Base-by-base conservation (phyloP, 2,329 filamentous ascomycete species). In the Talaromyces sp. region DNA sequence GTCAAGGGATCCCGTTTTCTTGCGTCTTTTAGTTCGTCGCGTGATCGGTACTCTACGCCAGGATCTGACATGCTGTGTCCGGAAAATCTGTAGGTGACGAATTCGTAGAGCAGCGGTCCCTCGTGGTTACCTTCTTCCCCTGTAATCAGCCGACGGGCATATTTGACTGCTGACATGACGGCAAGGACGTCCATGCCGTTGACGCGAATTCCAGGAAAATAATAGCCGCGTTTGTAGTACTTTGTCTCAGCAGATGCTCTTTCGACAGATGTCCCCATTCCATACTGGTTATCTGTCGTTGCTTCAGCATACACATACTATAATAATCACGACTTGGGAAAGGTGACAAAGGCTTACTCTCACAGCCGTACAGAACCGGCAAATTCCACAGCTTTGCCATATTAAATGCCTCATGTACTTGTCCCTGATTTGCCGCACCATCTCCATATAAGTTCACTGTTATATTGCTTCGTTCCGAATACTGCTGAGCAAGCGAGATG, bases 171-270 rank as follows among this genome's bases (percentile, higher is more conserved):
- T 48, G 91, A 89, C 82, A 94, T 94, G 73, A 96, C 91, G 59
- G 92, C 91, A 62, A 97, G 88, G 67, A 94, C 89, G 73, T 97
- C 92, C 92, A 97, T 97, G 72, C 91, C 92, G 78, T 97, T 96
- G 76, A 96, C 89, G 83, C 96, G 96, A 69, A 97, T 85, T 78
- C 92, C 92, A 53, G 92, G 91, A 66, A 97, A 96, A 81, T 96
- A 97, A 80, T 97, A 92, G 63, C 92, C 92, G 78, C 92, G 91
- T 85, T 96, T 96, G 85, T 97, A 96, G 86, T 97, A 97, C 77
- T 97, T 92, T 74, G 92, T 96, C 73, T 95, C 79, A 67, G 91
- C 92, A 53, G 91, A 91, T 56, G 92, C 90, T 70, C 91, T 89
- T 77, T 87, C 87, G 65, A 91, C 91, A 58, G 92, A 88, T 61